Conservation (phyloP, 176 grass and related monocot species). For the Eleusine indica region DNA sequence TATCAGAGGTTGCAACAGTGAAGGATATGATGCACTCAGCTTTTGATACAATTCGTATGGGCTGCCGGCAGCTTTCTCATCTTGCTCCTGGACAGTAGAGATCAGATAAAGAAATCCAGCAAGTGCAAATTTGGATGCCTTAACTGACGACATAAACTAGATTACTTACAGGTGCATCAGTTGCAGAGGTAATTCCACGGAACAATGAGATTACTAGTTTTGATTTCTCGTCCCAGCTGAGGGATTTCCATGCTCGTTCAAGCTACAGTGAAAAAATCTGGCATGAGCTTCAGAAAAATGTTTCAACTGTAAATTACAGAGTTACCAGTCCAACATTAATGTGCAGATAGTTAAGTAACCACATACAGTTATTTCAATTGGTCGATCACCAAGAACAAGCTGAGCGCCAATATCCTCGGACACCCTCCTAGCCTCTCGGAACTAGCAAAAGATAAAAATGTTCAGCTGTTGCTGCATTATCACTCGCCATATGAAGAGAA, state of each 20-base stretch:
- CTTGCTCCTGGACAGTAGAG: slow-evolving; percentile 28
- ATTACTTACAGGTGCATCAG: not conserved
- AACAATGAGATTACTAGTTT: slow-evolving; percentile 65
- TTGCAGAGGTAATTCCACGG: slow-evolving; percentile 1
- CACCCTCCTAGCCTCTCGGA: slow-evolving; percentile 76
- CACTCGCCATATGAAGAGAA: not conserved
- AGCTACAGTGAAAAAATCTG: slow-evolving; percentile 51
- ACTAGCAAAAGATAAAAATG: slow-evolving; percentile 47
- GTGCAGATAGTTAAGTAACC: not conserved
- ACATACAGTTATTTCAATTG: slow-evolving; percentile 95
- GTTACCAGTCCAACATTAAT: not conserved
- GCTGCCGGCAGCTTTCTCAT: slow-evolving; percentile 52
- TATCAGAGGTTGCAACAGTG: slow-evolving; percentile 78
- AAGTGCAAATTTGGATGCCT: not conserved
- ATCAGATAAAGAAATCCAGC: not conserved
- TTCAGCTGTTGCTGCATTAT: not conserved
- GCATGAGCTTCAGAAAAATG: not conserved
- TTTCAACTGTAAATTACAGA: not conserved
- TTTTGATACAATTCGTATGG: slow-evolving; percentile 75
- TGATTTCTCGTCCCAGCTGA: slow-evolving; percentile 70
- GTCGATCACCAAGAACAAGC: slow-evolving; percentile 91
- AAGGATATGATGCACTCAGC: slow-evolving; percentile 78
- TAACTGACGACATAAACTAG: not conserved
- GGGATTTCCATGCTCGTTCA: slow-evolving; percentile 93
- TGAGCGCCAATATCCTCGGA: slow-evolving; percentile 95